A percentile compares a stretch with the other conserved stretches of the same genome.
phyloP scores from a whole-genome alignment of 257 asterid species.

The Schizonepeta tenuifolia region DNA sequence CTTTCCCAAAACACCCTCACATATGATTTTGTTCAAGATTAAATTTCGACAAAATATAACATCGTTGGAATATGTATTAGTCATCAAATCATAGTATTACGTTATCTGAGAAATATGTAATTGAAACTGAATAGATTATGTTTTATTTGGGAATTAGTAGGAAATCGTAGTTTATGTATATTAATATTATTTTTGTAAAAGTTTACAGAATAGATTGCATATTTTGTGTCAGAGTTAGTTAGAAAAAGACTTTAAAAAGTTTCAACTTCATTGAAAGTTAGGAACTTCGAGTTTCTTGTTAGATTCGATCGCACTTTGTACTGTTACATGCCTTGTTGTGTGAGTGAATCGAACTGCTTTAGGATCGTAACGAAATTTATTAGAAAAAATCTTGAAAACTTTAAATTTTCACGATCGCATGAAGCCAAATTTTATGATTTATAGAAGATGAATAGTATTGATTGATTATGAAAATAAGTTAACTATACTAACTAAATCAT shows the following conservation, averaged over 20 bases:
- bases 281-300: background rate
- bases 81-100: background rate
- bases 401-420: too few species aligned
- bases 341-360: background rate
- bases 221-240: background rate
- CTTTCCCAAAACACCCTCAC: too few species aligned
- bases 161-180: too few species aligned
- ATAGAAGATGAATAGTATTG: too few species aligned
- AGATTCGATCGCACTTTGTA: background rate
- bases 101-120: background rate
- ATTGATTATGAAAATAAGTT: too few species aligned
- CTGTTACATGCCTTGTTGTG: background rate
- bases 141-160: too few species aligned
- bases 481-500: background rate
- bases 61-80: background rate
- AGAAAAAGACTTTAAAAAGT: background rate
- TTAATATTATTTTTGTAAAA: background rate
- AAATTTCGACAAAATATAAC: too few species aligned
- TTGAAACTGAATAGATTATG: too few species aligned
- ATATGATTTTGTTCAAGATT: too few species aligned
- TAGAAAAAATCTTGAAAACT: too few species aligned
- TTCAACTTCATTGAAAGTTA: background rate
- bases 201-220: background rate
- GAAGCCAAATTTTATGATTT: too few species aligned
- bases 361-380: too few species aligned